These are phyloP conservation scores for Pseudocercospora musae DNA, from an alignment of 2,329 filamentous ascomycete species.

Conservation along the genomic window DNA sequence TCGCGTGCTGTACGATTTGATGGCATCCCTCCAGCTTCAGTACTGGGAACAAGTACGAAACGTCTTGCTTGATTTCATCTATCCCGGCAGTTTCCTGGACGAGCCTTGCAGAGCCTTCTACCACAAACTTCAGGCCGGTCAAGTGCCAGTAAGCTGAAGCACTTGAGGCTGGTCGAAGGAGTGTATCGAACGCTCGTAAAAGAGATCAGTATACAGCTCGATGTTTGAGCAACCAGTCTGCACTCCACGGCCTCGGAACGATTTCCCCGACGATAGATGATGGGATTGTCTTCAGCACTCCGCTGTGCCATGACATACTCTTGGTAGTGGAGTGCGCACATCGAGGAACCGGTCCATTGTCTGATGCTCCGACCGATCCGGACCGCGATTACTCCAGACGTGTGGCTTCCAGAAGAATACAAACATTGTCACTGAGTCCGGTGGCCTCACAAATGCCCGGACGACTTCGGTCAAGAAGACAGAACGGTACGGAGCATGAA, in stretches of 20 bases:
- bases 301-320: not conserved
- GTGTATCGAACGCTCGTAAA: not conserved
- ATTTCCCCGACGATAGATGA: not conserved
- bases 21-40: constrained; percentile 30
- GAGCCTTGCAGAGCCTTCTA: constrained; percentile 33
- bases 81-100: constrained; percentile 35
- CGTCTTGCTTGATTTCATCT: constrained; percentile 35
- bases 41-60: constrained; percentile 34
- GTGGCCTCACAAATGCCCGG: not conserved
- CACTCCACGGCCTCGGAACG: not conserved
- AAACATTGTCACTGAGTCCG: not conserved
- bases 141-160: not conserved
- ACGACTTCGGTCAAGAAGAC: not conserved
- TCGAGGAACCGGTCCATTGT: not conserved
- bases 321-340: not conserved
- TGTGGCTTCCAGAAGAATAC: not conserved
- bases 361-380: not conserved
- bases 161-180: not conserved
- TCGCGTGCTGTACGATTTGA: constrained; percentile 24
- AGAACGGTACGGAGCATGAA: not conserved
- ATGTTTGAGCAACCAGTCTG: not conserved
- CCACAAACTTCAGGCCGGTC: constrained; percentile 21
- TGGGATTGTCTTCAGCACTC: not conserved
- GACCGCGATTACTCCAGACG: not conserved
- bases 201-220: not conserved